Conservation (phyloP, 2,329 filamentous ascomycete genomes). For the Penicillium paneum region DNA sequence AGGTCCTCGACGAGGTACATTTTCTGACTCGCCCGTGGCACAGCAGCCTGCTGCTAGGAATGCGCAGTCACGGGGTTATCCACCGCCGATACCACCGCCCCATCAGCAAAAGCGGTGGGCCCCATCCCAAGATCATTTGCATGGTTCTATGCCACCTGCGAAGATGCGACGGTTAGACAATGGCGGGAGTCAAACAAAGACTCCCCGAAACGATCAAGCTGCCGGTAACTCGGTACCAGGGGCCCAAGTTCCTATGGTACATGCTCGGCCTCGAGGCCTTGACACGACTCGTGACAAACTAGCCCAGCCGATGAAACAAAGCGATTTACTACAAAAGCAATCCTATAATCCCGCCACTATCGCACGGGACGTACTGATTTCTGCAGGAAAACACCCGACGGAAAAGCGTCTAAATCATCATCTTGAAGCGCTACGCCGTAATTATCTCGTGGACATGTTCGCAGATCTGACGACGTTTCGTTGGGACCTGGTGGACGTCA, state of each 20-base stretch:
- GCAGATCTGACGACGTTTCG: constrained; percentile 57
- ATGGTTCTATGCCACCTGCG: not conserved
- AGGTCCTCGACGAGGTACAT: not conserved
- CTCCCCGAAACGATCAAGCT: not conserved
- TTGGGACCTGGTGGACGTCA: constrained; percentile 58
- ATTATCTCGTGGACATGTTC: too few species aligned
- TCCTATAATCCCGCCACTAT: constrained; percentile 61
- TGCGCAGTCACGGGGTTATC: not conserved
- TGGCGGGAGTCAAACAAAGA: not conserved
- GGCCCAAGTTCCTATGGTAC: constrained; percentile 2
- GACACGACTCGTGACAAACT: constrained; percentile 34
- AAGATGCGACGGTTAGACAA: not conserved
- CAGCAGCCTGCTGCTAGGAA: not conserved
- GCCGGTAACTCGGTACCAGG: constrained; percentile 5
- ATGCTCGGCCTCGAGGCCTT: constrained; percentile 2
- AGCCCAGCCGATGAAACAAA: constrained; percentile 44
- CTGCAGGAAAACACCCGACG: constrained; percentile 59
- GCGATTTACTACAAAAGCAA: constrained; percentile 43
- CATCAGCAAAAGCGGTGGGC: not conserved
- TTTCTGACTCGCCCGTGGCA: not conserved
- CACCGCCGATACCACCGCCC: not conserved
- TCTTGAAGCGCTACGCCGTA: constrained; percentile 48
- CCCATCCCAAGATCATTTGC: not conserved
- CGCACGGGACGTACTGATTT: constrained; percentile 61
- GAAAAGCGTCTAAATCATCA: constrained; percentile 60